Conservation (phyloP, 1,284 basidiomycete genomes). For the Irpex sp. region DNA sequence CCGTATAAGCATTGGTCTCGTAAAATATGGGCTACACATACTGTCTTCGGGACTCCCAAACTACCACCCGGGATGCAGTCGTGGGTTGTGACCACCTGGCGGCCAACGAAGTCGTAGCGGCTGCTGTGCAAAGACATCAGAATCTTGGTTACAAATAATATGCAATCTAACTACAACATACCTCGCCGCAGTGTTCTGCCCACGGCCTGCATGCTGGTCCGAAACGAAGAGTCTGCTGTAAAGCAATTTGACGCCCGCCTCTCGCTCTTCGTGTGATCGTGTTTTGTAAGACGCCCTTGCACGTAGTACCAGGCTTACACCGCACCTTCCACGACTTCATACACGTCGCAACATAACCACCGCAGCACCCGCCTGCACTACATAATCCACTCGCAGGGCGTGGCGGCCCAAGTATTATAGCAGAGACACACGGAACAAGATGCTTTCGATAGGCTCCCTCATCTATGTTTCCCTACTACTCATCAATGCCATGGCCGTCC, state of each 20-base stretch:
- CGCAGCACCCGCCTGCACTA: background rate
- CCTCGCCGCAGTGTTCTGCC: conserved; percentile 25
- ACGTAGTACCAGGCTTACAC: background rate
- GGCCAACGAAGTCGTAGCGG: conserved; percentile 4
- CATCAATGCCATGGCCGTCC: conserved; percentile 90
- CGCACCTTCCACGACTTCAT: conserved; percentile 6
- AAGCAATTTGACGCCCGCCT: conserved; percentile 2
- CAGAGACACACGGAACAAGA: conserved; percentile 25
- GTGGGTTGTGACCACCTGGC: conserved; percentile 20
- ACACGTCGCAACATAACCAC: background rate
- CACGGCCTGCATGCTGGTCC: conserved; percentile 30
- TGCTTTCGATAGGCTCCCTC: conserved; percentile 58
- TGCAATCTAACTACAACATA: conserved; percentile 10
- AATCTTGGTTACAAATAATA: background rate
- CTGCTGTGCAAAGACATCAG: conserved; percentile 1
- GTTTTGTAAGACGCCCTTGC: conserved; percentile 5
- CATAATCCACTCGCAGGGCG: background rate
- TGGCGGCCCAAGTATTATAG: conserved; percentile 2
- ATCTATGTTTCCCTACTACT: conserved; percentile 77
- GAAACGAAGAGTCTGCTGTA: conserved; percentile 5
- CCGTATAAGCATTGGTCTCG: background rate
- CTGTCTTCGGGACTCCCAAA: conserved; percentile 38
- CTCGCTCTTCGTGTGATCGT: background rate
- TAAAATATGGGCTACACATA: conserved; percentile 22
- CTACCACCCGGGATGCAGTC: conserved; percentile 26